Conservation (phyloP, 345 rosid genomes). For the Arabidopsis thaliana region TAIR10.1 NC_003070.9:6926501-6927000, state of each 20-base stretch:
- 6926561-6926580: neutral
- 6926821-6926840: constrained; percentile 7
- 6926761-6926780: neutral
- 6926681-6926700: neutral
- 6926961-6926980: neutral
- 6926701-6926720: too few relatives aligned
- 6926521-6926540: constrained; percentile 1
- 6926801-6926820: neutral
- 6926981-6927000: neutral
- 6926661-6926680: neutral
- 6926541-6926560: constrained; percentile 2
- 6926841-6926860: neutral
- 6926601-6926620: neutral
- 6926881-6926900: neutral
- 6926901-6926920: neutral
- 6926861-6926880: constrained; percentile 14
- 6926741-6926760: neutral
- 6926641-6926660: neutral
- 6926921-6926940: neutral
- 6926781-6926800: too few relatives aligned
- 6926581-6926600: constrained; percentile 11
- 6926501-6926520: constrained; percentile 49
- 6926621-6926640: neutral
- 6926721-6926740: too few relatives aligned
- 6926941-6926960: neutral